A percentile compares a stretch with the other conserved stretches of the same genome.
phyloP scores from a whole-genome alignment of 352 stramenopile species.

The Globisporangium abappressorium region DNA sequence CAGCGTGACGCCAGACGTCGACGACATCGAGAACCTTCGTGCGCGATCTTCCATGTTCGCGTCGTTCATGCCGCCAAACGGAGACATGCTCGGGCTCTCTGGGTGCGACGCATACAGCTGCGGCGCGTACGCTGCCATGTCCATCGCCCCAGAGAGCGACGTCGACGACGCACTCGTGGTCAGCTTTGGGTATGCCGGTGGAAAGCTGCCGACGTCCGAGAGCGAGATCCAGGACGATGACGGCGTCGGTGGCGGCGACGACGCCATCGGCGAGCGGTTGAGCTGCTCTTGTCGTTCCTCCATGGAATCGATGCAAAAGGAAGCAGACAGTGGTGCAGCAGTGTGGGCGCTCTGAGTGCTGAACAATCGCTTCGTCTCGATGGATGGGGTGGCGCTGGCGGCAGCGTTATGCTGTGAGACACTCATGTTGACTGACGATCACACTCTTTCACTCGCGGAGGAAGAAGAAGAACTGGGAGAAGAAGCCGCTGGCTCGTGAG shows the following conservation, averaged over 20 bases:
- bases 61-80: conserved; percentile 8
- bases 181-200: conserved; percentile 1
- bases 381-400: not conserved
- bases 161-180: conserved; percentile 15
- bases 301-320: conserved; percentile 4
- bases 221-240: conserved; percentile 22
- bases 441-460: not conserved
- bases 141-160: conserved; percentile 8
- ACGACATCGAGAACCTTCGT: conserved; percentile 45
- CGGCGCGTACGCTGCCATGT: conserved; percentile 16
- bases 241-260: conserved; percentile 7
- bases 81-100: conserved; percentile 3
- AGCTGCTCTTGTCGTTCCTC: conserved; percentile 1
- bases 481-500: not conserved
- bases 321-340: not conserved
- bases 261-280: not conserved
- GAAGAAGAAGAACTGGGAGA: not conserved
- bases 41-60: conserved; percentile 10
- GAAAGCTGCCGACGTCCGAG: conserved; percentile 11
- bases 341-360: not conserved
- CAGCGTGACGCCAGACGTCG: conserved; percentile 42
- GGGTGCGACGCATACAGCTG: conserved; percentile 1
- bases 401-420: not conserved
- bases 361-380: not conserved
- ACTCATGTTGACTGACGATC: not conserved